Evolutionary conservation across 1,284 basidiomycete genomes (phyloP).

Genomic region (Trichosporon faecale): DNA sequence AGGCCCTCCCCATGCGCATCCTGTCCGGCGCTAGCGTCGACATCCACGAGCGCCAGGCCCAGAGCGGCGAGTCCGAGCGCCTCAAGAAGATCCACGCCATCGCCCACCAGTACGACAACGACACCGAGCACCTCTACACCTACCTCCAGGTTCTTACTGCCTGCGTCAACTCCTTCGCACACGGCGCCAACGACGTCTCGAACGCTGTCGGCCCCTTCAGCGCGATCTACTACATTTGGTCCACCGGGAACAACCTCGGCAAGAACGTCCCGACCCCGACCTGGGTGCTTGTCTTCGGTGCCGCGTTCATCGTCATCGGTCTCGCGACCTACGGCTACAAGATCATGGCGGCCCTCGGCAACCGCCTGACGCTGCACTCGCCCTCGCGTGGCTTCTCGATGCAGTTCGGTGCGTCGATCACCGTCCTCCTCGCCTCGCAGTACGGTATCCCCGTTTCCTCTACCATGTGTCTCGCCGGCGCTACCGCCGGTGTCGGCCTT

Average conservation of each 20-base stretch:
- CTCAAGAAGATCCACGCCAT: conserved; percentile 41
- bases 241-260: conserved; percentile 34
- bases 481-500: conserved; percentile 54
- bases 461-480: conserved; percentile 55
- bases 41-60: conserved; percentile 47
- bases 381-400: conserved; percentile 56
- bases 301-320: conserved; percentile 52
- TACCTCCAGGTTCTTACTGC: conserved; percentile 57
- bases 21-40: conserved; percentile 44
- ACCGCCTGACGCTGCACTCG: conserved; percentile 54
- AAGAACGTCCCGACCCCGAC: conserved; percentile 48
- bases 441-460: conserved; percentile 50
- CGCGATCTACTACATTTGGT: conserved; percentile 53
- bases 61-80: conserved; percentile 21
- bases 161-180: conserved; percentile 55
- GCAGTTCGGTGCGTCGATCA: conserved; percentile 55
- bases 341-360: conserved; percentile 52
- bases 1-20: conserved; percentile 39
- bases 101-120: conserved; percentile 54
- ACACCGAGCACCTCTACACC: conserved; percentile 55
- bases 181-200: conserved; percentile 52
- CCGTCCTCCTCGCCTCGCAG: conserved; percentile 54
- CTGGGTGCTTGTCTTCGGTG: conserved; percentile 55
- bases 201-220: conserved; percentile 50
- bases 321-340: conserved; percentile 54